Percentiles rank a stretch among this genome's conserved stretches.
These are phyloP conservation scores for Candida boidinii DNA, from an alignment of 805 yeast genomes.

Conservation along the genomic window DNA sequence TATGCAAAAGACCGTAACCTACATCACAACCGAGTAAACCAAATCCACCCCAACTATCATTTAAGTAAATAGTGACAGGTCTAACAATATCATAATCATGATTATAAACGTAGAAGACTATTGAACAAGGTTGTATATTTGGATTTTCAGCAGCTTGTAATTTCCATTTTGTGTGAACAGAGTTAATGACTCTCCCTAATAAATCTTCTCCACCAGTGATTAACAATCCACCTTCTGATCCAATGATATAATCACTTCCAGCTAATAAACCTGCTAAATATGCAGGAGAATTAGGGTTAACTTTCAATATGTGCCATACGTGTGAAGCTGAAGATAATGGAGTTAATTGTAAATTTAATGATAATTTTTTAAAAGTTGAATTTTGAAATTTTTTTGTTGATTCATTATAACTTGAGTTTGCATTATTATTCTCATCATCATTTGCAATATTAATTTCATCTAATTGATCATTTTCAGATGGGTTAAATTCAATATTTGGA, in stretches of 20 bases:
- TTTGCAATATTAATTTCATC: conserved; percentile 21
- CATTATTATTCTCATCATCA: too few relatives aligned
- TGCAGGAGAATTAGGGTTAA: conserved; percentile 75
- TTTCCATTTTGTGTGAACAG: conserved; percentile 33
- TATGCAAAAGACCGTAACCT: conserved; percentile 84
- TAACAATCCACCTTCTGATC: conserved; percentile 77
- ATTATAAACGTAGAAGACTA: conserved; percentile 71
- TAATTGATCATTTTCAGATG: conserved; percentile 11
- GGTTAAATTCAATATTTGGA: conserved; percentile 18
- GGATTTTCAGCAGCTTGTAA: conserved; percentile 6
- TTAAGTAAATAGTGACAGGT: conserved; percentile 74
- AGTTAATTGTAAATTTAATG: conserved; percentile 68
- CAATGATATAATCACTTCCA: conserved; percentile 81
- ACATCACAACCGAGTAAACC: conserved; percentile 91
- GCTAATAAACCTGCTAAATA: conserved; percentile 75
- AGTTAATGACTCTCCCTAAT: conserved; percentile 56
- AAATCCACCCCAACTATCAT: conserved; percentile 71
- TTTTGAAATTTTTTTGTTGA: conserved; percentile 17
- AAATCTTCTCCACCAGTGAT: conserved; percentile 84
- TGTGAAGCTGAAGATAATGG: conserved; percentile 68
- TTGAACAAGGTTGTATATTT: conserved; percentile 16
- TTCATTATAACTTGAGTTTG: conserved; percentile 9
- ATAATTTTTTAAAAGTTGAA: conserved; percentile 41
- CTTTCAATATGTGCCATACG: conserved; percentile 79
- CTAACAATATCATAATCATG: conserved; percentile 80